These are phyloP conservation scores for Yarrowia keelungensis DNA, from an alignment of 805 yeast genomes.

Conservation along the genomic window DNA sequence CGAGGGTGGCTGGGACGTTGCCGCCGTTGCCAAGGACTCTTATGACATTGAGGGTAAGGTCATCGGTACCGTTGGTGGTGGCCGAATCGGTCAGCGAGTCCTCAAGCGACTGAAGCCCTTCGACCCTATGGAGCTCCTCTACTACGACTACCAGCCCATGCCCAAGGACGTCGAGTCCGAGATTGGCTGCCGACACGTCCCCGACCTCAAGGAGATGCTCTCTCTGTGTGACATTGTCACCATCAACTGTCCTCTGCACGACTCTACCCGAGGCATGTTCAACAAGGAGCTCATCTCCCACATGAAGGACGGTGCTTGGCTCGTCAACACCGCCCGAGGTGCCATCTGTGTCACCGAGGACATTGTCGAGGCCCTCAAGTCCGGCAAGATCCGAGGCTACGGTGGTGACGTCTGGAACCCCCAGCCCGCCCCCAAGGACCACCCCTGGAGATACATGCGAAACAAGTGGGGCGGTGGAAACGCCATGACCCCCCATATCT, in stretches of 20 bases:
- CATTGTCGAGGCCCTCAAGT: conserved; percentile 55
- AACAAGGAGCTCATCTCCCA: conserved; percentile 29
- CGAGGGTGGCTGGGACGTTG: conserved; percentile 58
- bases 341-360: conserved; percentile 64
- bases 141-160: conserved; percentile 60
- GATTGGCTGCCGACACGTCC: conserved; percentile 55
- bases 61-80: conserved; percentile 67
- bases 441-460: conserved; percentile 76
- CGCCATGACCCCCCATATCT: conserved; percentile 84
- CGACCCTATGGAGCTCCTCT: conserved; percentile 58
- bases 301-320: conserved; percentile 60
- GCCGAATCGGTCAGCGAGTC: conserved; percentile 66
- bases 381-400: conserved; percentile 60
- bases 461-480: conserved; percentile 76
- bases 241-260: conserved; percentile 37
- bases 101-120: conserved; percentile 59
- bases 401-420: conserved; percentile 61
- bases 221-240: conserved; percentile 23
- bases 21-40: conserved; percentile 58
- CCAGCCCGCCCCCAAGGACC: conserved; percentile 61
- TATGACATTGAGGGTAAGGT: conserved; percentile 52
- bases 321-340: conserved; percentile 70
- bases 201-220: conserved; percentile 45
- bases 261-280: conserved; percentile 35
- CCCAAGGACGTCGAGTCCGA: conserved; percentile 55